Percentiles rank a stretch among this genome's conserved stretches.
Evolutionary conservation across 495 filamentous ascomycete species (phyloP).

Genomic region (Jackrogersella multiformis): DNA sequence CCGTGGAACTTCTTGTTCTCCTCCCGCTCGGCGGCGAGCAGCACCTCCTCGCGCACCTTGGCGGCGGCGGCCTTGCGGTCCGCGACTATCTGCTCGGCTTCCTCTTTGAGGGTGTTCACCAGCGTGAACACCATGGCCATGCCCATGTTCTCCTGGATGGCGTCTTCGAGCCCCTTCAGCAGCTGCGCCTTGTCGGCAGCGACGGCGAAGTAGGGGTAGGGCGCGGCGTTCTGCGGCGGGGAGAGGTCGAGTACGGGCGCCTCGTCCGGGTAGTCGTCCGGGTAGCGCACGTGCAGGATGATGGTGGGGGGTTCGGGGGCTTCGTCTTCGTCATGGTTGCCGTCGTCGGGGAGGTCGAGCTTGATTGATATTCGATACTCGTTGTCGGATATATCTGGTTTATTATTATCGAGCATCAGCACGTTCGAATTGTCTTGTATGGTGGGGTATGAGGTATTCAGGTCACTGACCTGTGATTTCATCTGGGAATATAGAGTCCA

Average conservation of each 20-base stretch:
- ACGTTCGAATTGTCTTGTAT: constrained; percentile 8
- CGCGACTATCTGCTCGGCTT: constrained; percentile 78
- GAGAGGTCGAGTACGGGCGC: constrained; percentile 82
- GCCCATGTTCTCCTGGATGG: constrained; percentile 88
- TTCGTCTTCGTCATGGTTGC: constrained; percentile 62
- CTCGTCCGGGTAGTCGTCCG: constrained; percentile 85
- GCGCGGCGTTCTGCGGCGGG: constrained; percentile 71
- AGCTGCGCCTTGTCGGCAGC: constrained; percentile 74
- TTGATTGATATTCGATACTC: constrained; percentile 84
- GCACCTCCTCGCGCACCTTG: constrained; percentile 69
- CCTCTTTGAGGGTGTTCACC: constrained; percentile 85
- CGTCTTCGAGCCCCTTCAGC: constrained; percentile 70
- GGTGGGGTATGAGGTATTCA: constrained; percentile 16
- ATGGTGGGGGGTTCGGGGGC: constrained; percentile 69
- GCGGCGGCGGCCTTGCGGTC: constrained; percentile 70
- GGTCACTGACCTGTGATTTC: constrained; percentile 83
- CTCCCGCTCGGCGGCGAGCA: constrained; percentile 79
- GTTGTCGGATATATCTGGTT: constrained; percentile 81
- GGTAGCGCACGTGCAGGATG: constrained; percentile 83
- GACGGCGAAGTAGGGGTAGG: constrained; percentile 66
- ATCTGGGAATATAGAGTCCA: constrained; percentile 97
- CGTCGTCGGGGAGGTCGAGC: constrained; percentile 73
- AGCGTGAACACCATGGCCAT: constrained; percentile 99
- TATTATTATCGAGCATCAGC: not conserved
- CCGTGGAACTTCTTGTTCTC: constrained; percentile 97